Percentiles rank a stretch among this genome's conserved stretches.
Evolutionary conservation across 805 yeast species (phyloP).

Genomic region (Lipomyces sp.): DNA sequence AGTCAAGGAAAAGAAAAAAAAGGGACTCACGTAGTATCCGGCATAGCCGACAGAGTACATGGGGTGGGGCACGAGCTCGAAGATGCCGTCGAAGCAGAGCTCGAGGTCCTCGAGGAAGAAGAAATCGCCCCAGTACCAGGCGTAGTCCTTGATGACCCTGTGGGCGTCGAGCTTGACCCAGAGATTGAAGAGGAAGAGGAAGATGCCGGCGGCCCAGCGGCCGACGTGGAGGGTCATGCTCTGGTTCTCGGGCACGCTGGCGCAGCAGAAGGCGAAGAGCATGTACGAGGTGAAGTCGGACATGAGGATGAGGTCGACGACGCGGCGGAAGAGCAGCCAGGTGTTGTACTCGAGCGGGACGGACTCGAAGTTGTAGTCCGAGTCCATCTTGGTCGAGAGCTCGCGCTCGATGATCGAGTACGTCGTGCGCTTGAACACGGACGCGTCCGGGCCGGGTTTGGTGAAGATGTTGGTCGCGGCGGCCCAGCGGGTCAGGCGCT

Average conservation of each 20-base stretch:
- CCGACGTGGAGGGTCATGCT: constrained; percentile 45
- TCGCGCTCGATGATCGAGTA: constrained; percentile 48
- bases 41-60: constrained; percentile 88
- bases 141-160: constrained; percentile 81
- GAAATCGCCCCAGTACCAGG: constrained; percentile 96
- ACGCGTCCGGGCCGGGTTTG: constrained; percentile 26
- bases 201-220: constrained; percentile 57
- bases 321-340: constrained; percentile 75
- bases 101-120: constrained; percentile 71
- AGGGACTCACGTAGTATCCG: constrained; percentile 81
- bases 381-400: constrained; percentile 47
- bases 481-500: constrained; percentile 53
- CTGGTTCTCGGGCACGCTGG: constrained; percentile 43
- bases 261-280: constrained; percentile 52
- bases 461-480: constrained; percentile 47
- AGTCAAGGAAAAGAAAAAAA: not conserved
- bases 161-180: constrained; percentile 89
- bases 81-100: constrained; percentile 81
- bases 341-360: constrained; percentile 74
- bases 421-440: constrained; percentile 30
- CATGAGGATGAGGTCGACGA: constrained; percentile 80
- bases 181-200: constrained; percentile 64
- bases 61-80: constrained; percentile 87
- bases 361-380: constrained; percentile 40
- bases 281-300: constrained; percentile 76